A percentile compares a stretch with the other conserved stretches of the same genome.
Conservation (phyloP, 257 asterid species). For the Solanum sparsipilum region DNA sequence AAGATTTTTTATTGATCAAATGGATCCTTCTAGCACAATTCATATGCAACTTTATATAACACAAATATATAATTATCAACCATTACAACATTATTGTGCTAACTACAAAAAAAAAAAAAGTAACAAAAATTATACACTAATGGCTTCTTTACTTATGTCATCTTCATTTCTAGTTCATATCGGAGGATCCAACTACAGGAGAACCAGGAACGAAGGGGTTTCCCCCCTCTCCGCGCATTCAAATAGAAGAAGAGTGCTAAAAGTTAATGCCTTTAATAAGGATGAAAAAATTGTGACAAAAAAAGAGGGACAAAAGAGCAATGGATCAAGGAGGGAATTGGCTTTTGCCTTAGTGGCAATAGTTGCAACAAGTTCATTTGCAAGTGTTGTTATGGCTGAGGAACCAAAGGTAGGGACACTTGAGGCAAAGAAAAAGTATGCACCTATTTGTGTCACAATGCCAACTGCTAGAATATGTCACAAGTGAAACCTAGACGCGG, state of each 20-base stretch:
- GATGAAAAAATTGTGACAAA: slow-evolving; percentile 14
- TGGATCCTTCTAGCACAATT: not conserved
- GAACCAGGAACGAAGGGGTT: too few relatives aligned
- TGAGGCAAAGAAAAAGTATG: slow-evolving; percentile 67
- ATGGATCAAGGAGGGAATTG: slow-evolving; percentile 42
- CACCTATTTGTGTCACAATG: slow-evolving; percentile 58
- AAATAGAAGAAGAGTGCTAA: slow-evolving; percentile 16
- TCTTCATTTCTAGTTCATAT: slow-evolving; percentile 18
- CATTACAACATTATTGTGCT: not conserved
- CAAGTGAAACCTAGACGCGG: not conserved
- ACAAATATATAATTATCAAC: not conserved
- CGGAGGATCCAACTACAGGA: too few relatives aligned
- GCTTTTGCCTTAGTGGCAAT: slow-evolving; percentile 45
- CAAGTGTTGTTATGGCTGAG: slow-evolving; percentile 43
- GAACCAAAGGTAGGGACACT: slow-evolving; percentile 46
- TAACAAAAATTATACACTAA: not conserved
- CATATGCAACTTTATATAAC: not conserved
- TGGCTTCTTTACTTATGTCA: slow-evolving; percentile 39
- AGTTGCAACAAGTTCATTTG: slow-evolving; percentile 35
- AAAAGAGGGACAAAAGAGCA: slow-evolving; percentile 19
- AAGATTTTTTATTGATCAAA: not conserved
- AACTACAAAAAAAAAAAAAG: not conserved
- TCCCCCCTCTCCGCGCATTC: not conserved
- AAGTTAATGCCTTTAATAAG: slow-evolving; percentile 33
- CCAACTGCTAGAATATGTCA: slow-evolving; percentile 61